A percentile compares a stretch with the other conserved stretches of the same genome.
Conservation (phyloP, 2,329 filamentous ascomycete species). For the Fusarium mangiferae region DNA sequence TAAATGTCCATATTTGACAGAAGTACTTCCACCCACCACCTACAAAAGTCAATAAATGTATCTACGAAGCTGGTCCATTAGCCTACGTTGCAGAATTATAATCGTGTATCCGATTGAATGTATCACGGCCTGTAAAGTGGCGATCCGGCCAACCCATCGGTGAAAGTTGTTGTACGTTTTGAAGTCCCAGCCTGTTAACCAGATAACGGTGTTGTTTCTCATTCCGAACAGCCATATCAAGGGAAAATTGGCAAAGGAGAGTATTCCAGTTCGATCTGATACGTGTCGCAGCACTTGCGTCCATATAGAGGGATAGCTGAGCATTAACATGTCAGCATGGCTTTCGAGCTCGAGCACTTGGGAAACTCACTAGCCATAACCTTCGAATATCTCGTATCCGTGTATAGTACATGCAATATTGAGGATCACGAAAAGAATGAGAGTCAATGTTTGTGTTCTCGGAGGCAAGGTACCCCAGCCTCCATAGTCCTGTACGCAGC, state of each 20-base stretch:
- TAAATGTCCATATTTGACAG: conserved; percentile 49
- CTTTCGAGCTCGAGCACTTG: accelerated
- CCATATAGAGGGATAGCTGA: conserved; percentile 49
- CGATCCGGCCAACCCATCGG: conserved; percentile 71
- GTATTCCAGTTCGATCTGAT: conserved; percentile 71
- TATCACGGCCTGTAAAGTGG: conserved; percentile 69
- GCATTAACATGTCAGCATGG: not conserved
- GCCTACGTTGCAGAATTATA: conserved; percentile 42
- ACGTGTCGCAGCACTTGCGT: conserved; percentile 62
- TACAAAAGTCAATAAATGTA: conserved; percentile 32
- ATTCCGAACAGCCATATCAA: conserved; percentile 74
- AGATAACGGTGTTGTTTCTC: conserved; percentile 73
- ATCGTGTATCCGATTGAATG: conserved; percentile 70
- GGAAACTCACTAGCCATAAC: conserved; percentile 12
- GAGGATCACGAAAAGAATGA: not conserved
- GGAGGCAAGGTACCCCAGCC: conserved; percentile 12
- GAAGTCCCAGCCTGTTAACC: conserved; percentile 77
- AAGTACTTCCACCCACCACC: conserved; percentile 52
- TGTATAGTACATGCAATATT: conserved; percentile 4
- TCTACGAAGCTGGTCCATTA: conserved; percentile 35
- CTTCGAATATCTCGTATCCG: conserved; percentile 13
- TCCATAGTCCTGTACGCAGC: conserved; percentile 6
- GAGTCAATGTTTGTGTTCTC: not conserved
- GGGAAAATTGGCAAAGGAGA: conserved; percentile 72
- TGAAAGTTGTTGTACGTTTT: conserved; percentile 75